These are phyloP conservation scores for Fusarium sp. DNA, from an alignment of 2,329 filamentous ascomycete species.

Conservation along the genomic window DNA sequence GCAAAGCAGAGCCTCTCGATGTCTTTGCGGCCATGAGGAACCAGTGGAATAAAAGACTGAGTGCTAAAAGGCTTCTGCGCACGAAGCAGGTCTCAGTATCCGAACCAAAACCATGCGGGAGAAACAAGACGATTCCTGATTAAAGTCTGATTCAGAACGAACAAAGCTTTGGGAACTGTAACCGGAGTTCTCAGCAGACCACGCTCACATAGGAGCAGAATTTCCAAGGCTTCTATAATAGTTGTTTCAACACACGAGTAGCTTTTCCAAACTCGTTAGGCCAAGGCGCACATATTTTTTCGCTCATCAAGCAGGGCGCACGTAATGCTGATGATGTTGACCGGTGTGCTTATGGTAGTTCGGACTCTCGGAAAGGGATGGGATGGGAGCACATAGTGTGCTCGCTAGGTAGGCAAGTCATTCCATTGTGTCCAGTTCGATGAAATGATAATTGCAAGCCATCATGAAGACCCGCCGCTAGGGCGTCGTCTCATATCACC, in stretches of 20 bases:
- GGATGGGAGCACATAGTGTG: slow-evolving; percentile 22
- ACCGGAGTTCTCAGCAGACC: slow-evolving; percentile 12
- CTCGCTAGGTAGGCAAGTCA: neutral
- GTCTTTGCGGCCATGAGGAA: neutral
- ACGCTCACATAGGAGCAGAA: slow-evolving; percentile 5
- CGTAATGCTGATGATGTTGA: slow-evolving; percentile 6
- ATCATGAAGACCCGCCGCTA: neutral
- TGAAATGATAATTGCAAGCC: neutral
- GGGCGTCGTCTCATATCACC: slow-evolving; percentile 9
- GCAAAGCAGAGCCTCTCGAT: neutral
- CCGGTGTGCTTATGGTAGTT: slow-evolving; percentile 26
- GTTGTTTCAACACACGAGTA: neutral
- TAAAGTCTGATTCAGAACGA: neutral
- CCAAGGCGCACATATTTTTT: neutral
- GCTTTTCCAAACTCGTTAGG: neutral
- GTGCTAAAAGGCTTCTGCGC: neutral
- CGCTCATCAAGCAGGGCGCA: neutral
- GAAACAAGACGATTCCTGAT: neutral
- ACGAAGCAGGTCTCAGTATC: neutral
- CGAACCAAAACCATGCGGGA: neutral
- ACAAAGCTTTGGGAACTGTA: slow-evolving; percentile 1
- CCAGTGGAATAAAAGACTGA: neutral
- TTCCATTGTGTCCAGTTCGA: slow-evolving; percentile 17
- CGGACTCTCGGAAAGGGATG: slow-evolving; percentile 32
- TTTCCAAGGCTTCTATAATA: slow-evolving; percentile 10